These are phyloP conservation scores for Alternaria triticina DNA, from an alignment of 2,329 filamentous ascomycete species.

Conservation along the genomic window DNA sequence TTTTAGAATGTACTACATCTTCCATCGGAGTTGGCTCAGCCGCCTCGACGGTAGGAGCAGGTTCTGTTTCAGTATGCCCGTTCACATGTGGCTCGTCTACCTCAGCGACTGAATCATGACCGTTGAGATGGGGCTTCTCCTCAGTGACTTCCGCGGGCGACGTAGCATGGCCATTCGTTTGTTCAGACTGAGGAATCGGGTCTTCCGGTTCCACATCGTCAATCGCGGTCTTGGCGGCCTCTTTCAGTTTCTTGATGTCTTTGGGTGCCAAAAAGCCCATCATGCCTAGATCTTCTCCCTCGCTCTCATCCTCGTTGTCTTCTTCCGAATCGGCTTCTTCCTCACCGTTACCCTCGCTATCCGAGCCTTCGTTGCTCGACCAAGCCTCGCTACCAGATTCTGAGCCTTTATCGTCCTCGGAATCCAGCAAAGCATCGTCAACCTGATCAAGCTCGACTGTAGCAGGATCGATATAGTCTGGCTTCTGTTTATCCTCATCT, in stretches of 20 bases:
- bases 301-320: constrained; percentile 41
- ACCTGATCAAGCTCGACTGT: constrained; percentile 50
- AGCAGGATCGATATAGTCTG: constrained; percentile 42
- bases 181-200: constrained; percentile 27
- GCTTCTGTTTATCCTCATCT: constrained; percentile 17
- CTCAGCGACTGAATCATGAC: constrained; percentile 5
- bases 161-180: constrained; percentile 39
- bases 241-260: constrained; percentile 46
- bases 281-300: constrained; percentile 40
- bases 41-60: constrained; percentile 20
- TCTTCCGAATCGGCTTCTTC: constrained; percentile 23
- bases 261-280: constrained; percentile 44
- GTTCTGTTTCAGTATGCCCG: constrained; percentile 7
- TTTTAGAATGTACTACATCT: constrained; percentile 21
- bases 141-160: constrained; percentile 53
- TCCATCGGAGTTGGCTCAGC: constrained; percentile 18
- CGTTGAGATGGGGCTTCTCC: constrained; percentile 44
- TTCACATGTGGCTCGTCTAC: constrained; percentile 18
- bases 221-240: constrained; percentile 34
- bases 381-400: constrained; percentile 46
- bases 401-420: constrained; percentile 38
- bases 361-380: constrained; percentile 47
- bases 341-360: constrained; percentile 25
- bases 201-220: constrained; percentile 47
- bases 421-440: constrained; percentile 49